Evolutionary conservation across 2,329 filamentous ascomycete species (phyloP).

Genomic region (Apiospora aurea): DNA sequence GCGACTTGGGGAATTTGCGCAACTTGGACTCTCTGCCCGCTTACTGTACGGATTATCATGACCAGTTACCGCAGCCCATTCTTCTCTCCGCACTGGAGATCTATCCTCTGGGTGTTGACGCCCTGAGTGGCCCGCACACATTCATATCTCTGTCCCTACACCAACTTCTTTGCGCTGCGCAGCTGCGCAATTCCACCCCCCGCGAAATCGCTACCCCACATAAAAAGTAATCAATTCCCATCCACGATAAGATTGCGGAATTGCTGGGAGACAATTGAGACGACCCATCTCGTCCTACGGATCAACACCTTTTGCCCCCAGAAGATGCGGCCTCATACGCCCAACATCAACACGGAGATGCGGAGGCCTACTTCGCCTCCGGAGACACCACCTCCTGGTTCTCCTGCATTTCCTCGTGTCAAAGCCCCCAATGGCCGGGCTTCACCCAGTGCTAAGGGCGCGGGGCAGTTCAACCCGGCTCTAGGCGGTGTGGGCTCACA

Average conservation of each 20-base stretch:
- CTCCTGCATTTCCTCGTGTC: constrained; percentile 38
- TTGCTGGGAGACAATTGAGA: constrained; percentile 32
- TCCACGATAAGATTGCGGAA: constrained; percentile 38
- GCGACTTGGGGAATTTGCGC: constrained; percentile 21
- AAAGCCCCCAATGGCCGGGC: constrained; percentile 32
- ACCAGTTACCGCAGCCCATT: constrained; percentile 50
- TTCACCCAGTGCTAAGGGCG: background rate
- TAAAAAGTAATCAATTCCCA: constrained; percentile 23
- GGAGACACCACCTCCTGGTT: constrained; percentile 47
- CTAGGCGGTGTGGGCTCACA: constrained; percentile 38
- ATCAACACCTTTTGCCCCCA: constrained; percentile 19
- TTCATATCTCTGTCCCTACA: constrained; percentile 30
- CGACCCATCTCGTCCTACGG: constrained; percentile 32
- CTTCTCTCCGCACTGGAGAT: constrained; percentile 54
- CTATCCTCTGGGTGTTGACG: constrained; percentile 51
- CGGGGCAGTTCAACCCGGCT: background rate
- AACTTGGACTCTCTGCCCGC: constrained; percentile 34
- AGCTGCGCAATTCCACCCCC: constrained; percentile 31
- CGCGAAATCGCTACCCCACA: constrained; percentile 43
- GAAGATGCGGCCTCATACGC: constrained; percentile 42
- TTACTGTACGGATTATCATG: constrained; percentile 51
- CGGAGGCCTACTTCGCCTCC: constrained; percentile 49
- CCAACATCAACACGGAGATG: constrained; percentile 35
- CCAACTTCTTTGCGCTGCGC: constrained; percentile 28
- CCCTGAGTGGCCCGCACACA: constrained; percentile 43